Evolutionary conservation across 306 rosid genomes (phyloP).

Genomic region (Prunus kanzakura): DNA sequence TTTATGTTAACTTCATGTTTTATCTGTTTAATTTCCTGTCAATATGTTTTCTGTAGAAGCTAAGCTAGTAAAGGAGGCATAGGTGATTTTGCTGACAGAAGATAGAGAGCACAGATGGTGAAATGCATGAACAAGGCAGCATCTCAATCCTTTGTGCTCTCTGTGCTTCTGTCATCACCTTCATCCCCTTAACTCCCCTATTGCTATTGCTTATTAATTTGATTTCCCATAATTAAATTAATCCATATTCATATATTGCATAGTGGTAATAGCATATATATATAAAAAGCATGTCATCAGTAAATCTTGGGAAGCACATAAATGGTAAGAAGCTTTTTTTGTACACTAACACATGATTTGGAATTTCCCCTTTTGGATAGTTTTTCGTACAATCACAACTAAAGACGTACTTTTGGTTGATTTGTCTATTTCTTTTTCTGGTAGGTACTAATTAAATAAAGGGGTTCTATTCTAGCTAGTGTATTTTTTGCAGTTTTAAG

Average conservation of each 20-base stretch:
- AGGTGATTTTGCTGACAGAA: slow-evolving; percentile 70
- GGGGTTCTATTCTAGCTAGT: too few relatives aligned
- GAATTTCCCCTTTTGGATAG: too few relatives aligned
- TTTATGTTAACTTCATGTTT: not conserved
- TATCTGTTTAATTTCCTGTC: not conserved
- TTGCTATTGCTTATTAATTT: not conserved
- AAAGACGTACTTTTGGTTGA: too few relatives aligned
- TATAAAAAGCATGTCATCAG: not conserved
- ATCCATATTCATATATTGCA: too few relatives aligned
- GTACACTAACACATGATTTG: too few relatives aligned
- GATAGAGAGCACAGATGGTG: slow-evolving; percentile 88
- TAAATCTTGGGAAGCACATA: not conserved
- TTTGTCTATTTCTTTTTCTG: too few relatives aligned
- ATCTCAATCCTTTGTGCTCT: slow-evolving; percentile 84
- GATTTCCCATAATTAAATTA: too few relatives aligned
- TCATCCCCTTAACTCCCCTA: slow-evolving; percentile 21
- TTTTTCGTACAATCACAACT: too few relatives aligned
- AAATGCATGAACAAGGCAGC: slow-evolving; percentile 46
- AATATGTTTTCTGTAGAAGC: not conserved
- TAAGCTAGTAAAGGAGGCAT: slow-evolving; percentile 17
- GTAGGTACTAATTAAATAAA: too few relatives aligned
- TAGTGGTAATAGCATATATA: not conserved
- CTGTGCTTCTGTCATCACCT: slow-evolving; percentile 70
- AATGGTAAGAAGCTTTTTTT: too few relatives aligned
- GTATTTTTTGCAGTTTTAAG: too few relatives aligned